Percentiles rank a stretch among this genome's conserved stretches.
phyloP scores from a whole-genome alignment of 345 rosid species.

The Murraya paniculata region DNA sequence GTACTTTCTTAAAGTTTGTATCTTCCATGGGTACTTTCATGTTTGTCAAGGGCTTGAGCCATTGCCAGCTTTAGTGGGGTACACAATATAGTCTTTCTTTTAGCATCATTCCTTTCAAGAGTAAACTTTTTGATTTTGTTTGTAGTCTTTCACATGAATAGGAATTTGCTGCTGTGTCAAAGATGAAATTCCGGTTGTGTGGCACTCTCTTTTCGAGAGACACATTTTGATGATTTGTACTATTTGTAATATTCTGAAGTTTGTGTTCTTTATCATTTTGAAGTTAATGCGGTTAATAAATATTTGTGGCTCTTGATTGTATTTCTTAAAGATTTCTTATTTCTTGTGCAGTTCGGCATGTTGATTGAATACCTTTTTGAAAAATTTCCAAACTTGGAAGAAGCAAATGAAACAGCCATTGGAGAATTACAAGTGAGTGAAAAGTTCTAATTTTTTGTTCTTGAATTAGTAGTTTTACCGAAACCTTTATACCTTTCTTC shows the following conservation, averaged over 20 bases:
- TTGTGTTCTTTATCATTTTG: not conserved
- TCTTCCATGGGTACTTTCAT: not conserved
- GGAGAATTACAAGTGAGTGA: slow-evolving; percentile 87
- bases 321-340: slow-evolving; percentile 4
- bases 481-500: not conserved
- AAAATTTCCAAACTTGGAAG: slow-evolving; percentile 64
- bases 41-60: not conserved
- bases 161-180: not conserved
- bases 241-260: not conserved
- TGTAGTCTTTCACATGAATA: not conserved
- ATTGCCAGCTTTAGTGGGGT: not conserved
- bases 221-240: not conserved
- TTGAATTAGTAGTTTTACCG: not conserved
- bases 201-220: not conserved
- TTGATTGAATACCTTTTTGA: slow-evolving; percentile 89
- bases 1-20: not conserved
- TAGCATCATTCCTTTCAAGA: not conserved
- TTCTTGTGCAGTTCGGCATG: slow-evolving; percentile 86
- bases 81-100: not conserved
- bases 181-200: not conserved
- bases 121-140: no score
- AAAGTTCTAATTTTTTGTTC: slow-evolving; percentile 11
- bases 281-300: not conserved
- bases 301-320: not conserved
- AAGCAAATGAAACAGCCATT: slow-evolving; percentile 67